Conservation (phyloP, 2,329 filamentous ascomycete species). For the Cladobotryum protrusum region DNA sequence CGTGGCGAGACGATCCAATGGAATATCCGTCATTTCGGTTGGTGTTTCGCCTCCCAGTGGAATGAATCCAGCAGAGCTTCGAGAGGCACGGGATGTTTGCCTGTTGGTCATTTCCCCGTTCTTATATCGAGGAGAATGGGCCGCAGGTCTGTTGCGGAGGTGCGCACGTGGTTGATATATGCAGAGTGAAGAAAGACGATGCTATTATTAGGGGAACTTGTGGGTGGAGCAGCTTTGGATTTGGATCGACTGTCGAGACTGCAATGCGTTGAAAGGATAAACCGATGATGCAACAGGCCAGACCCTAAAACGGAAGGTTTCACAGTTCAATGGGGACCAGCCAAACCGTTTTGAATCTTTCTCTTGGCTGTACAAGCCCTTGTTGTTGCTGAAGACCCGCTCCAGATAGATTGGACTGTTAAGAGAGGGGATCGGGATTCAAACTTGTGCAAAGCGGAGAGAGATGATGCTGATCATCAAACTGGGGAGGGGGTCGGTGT, state of each 20-base stretch:
- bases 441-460: neutral
- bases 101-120: constrained; percentile 13
- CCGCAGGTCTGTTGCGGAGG: too few species aligned
- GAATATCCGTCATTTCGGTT: constrained; percentile 32
- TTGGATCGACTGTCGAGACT: too few species aligned
- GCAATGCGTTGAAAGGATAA: too few species aligned
- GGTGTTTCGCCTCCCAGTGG: constrained; percentile 31
- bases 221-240: too few species aligned
- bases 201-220: too few species aligned
- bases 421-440: neutral
- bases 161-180: too few species aligned
- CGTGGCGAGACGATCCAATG: constrained; percentile 39
- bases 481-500: too few species aligned
- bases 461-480: too few species aligned
- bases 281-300: too few species aligned
- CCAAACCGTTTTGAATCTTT: too few species aligned
- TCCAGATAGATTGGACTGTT: constrained; percentile 10
- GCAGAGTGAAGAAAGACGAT: too few species aligned
- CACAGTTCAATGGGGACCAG: neutral
- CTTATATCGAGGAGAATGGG: too few species aligned
- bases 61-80: constrained; percentile 37
- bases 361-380: neutral
- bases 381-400: constrained; percentile 16
- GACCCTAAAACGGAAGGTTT: neutral
- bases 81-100: constrained; percentile 16